Evolutionary conservation across 1,284 basidiomycete genomes (phyloP).

Genomic region (Leccinum variabile): DNA sequence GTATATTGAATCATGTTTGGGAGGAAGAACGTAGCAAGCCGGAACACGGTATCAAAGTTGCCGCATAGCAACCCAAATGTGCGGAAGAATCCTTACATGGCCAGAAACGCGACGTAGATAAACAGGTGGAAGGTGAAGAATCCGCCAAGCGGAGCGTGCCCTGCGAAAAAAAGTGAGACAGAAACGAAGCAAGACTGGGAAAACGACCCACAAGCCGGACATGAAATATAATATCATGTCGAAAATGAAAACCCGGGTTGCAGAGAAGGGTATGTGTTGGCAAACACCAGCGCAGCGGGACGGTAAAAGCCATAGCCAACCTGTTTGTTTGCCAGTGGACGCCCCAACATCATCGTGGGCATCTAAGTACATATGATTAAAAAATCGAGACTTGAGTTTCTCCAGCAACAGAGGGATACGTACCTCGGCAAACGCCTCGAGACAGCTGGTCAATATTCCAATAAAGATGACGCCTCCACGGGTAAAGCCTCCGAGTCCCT

Average conservation of each 20-base stretch:
- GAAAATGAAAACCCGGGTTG: slow-evolving; percentile 62
- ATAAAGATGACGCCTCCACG: slow-evolving; percentile 83
- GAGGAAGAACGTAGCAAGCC: slow-evolving; percentile 59
- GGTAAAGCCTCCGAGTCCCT: slow-evolving; percentile 72
- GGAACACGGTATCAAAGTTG: slow-evolving; percentile 66
- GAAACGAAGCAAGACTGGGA: background rate
- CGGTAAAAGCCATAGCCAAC: slow-evolving; percentile 82
- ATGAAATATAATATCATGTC: slow-evolving; percentile 78
- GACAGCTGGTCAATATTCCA: slow-evolving; percentile 69
- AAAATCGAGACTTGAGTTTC: background rate
- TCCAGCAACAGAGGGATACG: slow-evolving; percentile 19
- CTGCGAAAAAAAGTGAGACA: slow-evolving; percentile 15
- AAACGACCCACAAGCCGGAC: slow-evolving; percentile 46
- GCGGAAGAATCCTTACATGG: slow-evolving; percentile 77
- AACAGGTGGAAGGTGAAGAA: slow-evolving; percentile 77
- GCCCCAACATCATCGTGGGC: slow-evolving; percentile 72
- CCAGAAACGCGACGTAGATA: slow-evolving; percentile 57
- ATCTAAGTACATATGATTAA: slow-evolving; percentile 36
- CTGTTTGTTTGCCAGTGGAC: slow-evolving; percentile 73
- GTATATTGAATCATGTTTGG: slow-evolving; percentile 51
- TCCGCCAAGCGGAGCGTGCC: slow-evolving; percentile 54
- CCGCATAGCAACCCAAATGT: slow-evolving; percentile 64
- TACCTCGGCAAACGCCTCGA: slow-evolving; percentile 79
- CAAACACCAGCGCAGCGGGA: slow-evolving; percentile 70
- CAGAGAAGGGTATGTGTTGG: slow-evolving; percentile 77